A percentile compares a stretch with the other conserved stretches of the same genome.
These are phyloP conservation scores for Proliferodiscus dingleyae DNA, from an alignment of 2,329 filamentous ascomycete genomes.

Conservation along the genomic window DNA sequence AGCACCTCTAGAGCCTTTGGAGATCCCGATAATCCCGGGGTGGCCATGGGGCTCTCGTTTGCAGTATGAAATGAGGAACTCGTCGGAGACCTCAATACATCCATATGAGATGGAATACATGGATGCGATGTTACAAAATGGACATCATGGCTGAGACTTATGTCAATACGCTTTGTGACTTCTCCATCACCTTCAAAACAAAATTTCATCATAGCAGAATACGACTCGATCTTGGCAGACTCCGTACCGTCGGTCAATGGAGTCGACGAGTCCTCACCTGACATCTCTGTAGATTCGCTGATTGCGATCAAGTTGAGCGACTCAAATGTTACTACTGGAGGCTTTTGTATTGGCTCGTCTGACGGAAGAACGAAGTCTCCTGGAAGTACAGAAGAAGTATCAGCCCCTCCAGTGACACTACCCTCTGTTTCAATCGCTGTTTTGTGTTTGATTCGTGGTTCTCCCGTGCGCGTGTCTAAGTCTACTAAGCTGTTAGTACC, in stretches of 20 bases:
- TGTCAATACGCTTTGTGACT: constrained; percentile 22
- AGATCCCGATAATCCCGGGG: background rate
- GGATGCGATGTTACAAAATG: constrained; percentile 64
- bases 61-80: constrained; percentile 56
- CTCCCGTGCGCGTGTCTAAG: constrained; percentile 46
- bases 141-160: constrained; percentile 51
- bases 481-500: constrained; percentile 34
- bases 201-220: constrained; percentile 31
- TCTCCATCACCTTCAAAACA: constrained; percentile 16
- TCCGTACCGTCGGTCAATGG: constrained; percentile 14
- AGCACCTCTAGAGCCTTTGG: background rate
- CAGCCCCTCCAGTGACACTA: constrained; percentile 53
- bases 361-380: constrained; percentile 59
- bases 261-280: constrained; percentile 30
- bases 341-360: constrained; percentile 46
- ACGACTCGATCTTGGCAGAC: constrained; percentile 23
- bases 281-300: constrained; percentile 35
- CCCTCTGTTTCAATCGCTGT: constrained; percentile 55
- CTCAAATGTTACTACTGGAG: constrained; percentile 45
- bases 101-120: constrained; percentile 53
- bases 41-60: constrained; percentile 25
- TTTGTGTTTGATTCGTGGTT: constrained; percentile 59
- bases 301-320: constrained; percentile 45
- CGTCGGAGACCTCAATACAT: constrained; percentile 53
- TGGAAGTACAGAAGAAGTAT: constrained; percentile 49